These are phyloP conservation scores for Cercophora samala DNA, from an alignment of 495 filamentous ascomycete species.

Conservation along the genomic window DNA sequence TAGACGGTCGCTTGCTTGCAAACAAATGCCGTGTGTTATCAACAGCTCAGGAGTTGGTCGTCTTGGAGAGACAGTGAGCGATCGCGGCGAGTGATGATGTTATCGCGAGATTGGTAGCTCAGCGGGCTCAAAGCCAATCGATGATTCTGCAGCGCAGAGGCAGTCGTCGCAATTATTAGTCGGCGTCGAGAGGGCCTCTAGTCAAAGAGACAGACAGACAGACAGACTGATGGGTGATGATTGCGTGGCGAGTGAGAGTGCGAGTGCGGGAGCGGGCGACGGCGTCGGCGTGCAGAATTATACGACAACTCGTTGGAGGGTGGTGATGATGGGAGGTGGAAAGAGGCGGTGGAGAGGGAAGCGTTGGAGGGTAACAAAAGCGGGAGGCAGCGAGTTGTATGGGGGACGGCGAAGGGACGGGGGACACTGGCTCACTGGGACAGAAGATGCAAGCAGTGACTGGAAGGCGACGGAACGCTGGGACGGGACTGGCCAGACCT, in stretches of 20 bases:
- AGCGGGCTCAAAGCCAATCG: conserved; percentile 21
- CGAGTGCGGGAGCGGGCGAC: conserved; percentile 27
- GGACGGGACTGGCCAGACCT: conserved; percentile 20
- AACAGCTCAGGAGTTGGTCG: neutral
- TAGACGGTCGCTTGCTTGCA: neutral
- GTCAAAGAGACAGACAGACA: conserved; percentile 30
- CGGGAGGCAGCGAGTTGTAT: neutral
- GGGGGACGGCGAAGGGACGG: conserved; percentile 6
- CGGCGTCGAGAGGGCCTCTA: neutral
- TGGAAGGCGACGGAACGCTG: conserved; percentile 38
- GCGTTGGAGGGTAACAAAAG: neutral
- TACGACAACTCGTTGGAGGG: conserved; percentile 21
- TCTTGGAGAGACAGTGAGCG: conserved; percentile 12
- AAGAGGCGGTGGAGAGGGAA: conserved; percentile 27
- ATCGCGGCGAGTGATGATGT: neutral
- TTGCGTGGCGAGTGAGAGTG: conserved; percentile 29
- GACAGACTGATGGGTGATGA: too few relatives aligned
- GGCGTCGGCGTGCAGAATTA: conserved; percentile 34
- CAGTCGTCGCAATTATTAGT: conserved; percentile 19
- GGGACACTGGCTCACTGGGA: conserved; percentile 25
- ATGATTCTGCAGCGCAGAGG: conserved; percentile 18
- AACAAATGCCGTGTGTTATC: neutral
- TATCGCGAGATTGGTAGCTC: neutral
- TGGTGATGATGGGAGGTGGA: conserved; percentile 4
- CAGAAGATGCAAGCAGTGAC: conserved; percentile 33